Evolutionary conservation across 495 filamentous ascomycete species (phyloP).

Genomic region (Pseudevernia furfuracea): DNA sequence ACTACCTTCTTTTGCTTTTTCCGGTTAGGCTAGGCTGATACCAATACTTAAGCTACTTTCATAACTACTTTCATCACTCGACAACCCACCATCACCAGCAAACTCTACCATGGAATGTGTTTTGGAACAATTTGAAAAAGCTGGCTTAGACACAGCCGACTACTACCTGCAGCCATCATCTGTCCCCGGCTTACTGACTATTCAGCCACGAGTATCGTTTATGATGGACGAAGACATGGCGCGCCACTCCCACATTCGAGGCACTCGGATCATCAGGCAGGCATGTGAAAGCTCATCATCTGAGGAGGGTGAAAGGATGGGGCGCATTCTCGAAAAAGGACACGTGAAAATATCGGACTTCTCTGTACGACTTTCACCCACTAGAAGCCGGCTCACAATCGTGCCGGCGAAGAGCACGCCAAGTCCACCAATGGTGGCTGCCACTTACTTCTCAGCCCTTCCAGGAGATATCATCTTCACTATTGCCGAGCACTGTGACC

Average conservation of each 20-base stretch:
- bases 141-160: background rate
- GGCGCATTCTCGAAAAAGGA: background rate
- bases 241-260: background rate
- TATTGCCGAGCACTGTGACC: background rate
- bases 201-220: background rate
- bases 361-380: background rate
- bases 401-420: background rate
- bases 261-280: background rate
- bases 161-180: background rate
- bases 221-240: background rate
- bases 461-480: background rate
- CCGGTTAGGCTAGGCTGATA: background rate
- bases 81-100: background rate
- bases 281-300: background rate
- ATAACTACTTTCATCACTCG: background rate
- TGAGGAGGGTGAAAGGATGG: background rate
- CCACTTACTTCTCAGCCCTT: background rate
- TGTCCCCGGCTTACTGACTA: background rate
- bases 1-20: background rate
- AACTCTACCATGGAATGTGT: background rate
- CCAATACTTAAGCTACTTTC: background rate
- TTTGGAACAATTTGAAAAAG: background rate
- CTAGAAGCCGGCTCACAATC: background rate
- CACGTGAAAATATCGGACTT: background rate
- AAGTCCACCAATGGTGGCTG: background rate